Percentiles rank a stretch among this genome's conserved stretches.
phyloP scores from a whole-genome alignment of 768 basidiomycete genomes.

The Flagelloscypha sp. region DNA sequence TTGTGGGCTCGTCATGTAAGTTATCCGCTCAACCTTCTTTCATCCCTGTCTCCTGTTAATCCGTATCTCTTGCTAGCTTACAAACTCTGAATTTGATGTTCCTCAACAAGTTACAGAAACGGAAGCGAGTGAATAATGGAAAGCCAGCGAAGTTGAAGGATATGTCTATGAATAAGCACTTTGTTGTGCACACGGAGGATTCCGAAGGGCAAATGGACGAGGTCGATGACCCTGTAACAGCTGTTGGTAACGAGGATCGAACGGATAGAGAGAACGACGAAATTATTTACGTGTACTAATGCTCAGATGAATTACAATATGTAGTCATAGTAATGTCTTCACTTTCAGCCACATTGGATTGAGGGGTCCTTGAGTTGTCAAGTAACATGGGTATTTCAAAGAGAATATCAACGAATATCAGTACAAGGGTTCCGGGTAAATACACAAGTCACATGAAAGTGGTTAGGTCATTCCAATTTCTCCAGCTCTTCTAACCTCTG shows the following conservation, averaged over 20 bases:
- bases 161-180: background rate
- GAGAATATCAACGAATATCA: no score
- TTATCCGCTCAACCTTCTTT: no score
- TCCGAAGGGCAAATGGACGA: background rate
- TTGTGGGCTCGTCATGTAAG: background rate
- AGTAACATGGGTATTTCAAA: no score
- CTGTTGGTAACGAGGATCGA: background rate
- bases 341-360: no score
- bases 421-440: no score
- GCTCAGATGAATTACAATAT: no score
- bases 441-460: no score
- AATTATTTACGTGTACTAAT: no score
- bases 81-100: background rate
- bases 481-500: constrained; percentile 86
- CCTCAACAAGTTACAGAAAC: background rate
- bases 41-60: background rate
- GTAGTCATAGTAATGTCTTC: no score
- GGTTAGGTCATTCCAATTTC: constrained; percentile 86
- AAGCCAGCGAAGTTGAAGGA: background rate
- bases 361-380: no score
- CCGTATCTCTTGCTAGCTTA: background rate
- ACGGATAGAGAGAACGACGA: background rate
- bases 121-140: background rate
- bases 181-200: background rate
- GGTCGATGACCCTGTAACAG: background rate